phyloP scores from a whole-genome alignment of 345 rosid genomes.

The Fremontodendron californicum region DNA sequence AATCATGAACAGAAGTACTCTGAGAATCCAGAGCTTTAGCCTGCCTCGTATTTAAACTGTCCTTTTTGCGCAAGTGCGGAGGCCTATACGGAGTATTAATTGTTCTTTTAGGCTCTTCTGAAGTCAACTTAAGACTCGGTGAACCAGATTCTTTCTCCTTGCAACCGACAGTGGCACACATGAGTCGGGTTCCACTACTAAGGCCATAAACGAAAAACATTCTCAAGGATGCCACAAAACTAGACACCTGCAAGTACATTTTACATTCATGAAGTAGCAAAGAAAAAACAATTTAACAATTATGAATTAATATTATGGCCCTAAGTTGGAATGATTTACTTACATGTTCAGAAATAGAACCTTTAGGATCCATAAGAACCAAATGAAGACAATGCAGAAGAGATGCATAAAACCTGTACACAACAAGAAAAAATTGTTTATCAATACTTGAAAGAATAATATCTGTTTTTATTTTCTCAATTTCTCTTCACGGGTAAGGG shows the following conservation, averaged over 20 bases:
- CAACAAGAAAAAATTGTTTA: neutral
- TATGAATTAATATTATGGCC: neutral
- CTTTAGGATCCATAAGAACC: conserved; percentile 63
- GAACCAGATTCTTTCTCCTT: conserved; percentile 40
- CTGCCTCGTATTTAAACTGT: conserved; percentile 33
- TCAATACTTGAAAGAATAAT: neutral
- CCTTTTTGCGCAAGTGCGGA: conserved; percentile 85
- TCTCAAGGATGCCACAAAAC: conserved; percentile 70
- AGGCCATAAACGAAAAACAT: conserved; percentile 79
- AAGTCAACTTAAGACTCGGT: conserved; percentile 31
- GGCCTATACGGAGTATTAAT: conserved; percentile 67
- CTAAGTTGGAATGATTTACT: conserved; percentile 29
- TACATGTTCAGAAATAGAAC: conserved; percentile 76
- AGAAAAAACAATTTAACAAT: neutral
- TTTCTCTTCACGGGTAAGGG: neutral
- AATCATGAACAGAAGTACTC: conserved; percentile 41
- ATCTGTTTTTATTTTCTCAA: neutral
- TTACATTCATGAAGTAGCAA: conserved; percentile 12
- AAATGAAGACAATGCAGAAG: conserved; percentile 76
- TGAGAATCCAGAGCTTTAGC: conserved; percentile 35
- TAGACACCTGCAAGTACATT: conserved; percentile 53
- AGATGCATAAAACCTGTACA: conserved; percentile 69
- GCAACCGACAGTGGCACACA: conserved; percentile 28
- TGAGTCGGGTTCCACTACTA: conserved; percentile 32
- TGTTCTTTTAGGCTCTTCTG: conserved; percentile 35